A percentile compares a stretch with the other conserved stretches of the same genome.
phyloP scores from a whole-genome alignment of 2,329 filamentous ascomycete species.

The Neonectria ditissima region DNA sequence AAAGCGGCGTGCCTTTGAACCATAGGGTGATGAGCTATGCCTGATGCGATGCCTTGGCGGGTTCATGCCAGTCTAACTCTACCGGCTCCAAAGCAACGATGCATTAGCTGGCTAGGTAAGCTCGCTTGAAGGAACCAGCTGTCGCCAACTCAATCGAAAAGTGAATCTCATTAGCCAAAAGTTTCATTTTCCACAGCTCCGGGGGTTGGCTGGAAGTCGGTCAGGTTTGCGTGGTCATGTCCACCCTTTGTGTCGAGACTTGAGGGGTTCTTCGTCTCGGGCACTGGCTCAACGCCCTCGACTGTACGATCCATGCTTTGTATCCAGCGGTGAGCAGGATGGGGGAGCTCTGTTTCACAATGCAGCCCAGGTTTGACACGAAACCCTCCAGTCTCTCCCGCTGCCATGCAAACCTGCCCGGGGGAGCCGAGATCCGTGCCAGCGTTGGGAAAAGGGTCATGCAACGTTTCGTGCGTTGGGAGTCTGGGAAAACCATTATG shows the following conservation, averaged over 20 bases:
- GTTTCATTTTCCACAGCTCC: not conserved
- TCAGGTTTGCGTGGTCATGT: not conserved
- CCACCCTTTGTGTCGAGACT: not conserved
- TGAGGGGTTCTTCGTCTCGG: not conserved
- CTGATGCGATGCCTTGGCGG: not conserved
- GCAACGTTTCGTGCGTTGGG: not conserved
- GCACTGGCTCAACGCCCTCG: not conserved
- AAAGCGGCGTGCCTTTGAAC: not conserved
- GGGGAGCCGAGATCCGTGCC: not conserved
- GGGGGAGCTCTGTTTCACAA: not conserved
- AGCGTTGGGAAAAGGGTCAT: not conserved
- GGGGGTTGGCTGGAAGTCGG: not conserved
- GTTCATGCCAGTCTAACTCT: not conserved
- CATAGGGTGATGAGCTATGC: not conserved
- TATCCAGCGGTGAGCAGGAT: not conserved
- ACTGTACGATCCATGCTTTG: not conserved
- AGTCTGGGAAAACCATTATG: not conserved
- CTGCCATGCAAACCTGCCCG: not conserved
- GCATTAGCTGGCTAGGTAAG: not conserved
- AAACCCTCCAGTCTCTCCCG: not conserved
- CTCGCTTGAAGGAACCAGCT: not conserved
- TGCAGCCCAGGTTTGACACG: not conserved
- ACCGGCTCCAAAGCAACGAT: not conserved
- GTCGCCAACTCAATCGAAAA: not conserved
- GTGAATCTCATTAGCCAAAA: not conserved